A percentile compares a stretch with the other conserved stretches of the same genome.
phyloP scores from a whole-genome alignment of 768 basidiomycete genomes.

The Phylloporus sp. region DNA sequence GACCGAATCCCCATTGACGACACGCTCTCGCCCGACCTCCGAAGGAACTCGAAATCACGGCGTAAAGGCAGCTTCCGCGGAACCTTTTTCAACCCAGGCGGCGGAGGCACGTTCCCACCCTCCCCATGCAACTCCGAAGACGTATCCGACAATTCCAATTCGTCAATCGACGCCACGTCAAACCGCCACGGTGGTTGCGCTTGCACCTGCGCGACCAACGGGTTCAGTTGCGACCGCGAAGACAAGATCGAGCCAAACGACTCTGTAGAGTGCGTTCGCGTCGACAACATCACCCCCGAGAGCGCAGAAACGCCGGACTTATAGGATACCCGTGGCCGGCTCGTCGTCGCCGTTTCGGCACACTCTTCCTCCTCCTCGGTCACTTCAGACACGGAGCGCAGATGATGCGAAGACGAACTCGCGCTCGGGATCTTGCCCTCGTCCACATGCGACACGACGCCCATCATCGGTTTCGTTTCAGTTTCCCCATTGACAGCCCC shows the following conservation, averaged over 20 bases:
- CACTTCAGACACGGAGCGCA: constrained; percentile 30
- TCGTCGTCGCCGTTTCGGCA: constrained; percentile 15
- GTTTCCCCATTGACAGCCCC: background rate
- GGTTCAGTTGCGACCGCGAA: constrained; percentile 27
- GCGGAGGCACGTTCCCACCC: constrained; percentile 32
- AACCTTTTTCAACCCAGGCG: constrained; percentile 51
- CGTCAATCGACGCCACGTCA: constrained; percentile 74
- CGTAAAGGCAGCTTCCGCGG: constrained; percentile 63
- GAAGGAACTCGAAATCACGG: constrained; percentile 77
- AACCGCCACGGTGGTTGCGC: constrained; percentile 51
- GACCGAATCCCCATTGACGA: constrained; percentile 76
- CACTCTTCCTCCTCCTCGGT: constrained; percentile 29
- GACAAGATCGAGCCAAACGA: constrained; percentile 32
- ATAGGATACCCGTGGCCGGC: constrained; percentile 14
- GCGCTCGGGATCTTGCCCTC: constrained; percentile 7
- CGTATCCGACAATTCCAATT: constrained; percentile 73
- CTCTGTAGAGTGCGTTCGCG: constrained; percentile 31
- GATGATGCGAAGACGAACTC: constrained; percentile 12
- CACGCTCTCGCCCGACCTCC: constrained; percentile 61
- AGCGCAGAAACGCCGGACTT: constrained; percentile 20
- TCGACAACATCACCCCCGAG: constrained; percentile 19
- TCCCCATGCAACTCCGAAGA: constrained; percentile 51
- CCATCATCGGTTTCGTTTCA: constrained; percentile 1
- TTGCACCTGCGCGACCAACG: constrained; percentile 31
- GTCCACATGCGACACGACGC: background rate